These are phyloP conservation scores for Neonectria faginata DNA, from an alignment of 2,329 filamentous ascomycete genomes.

Conservation along the genomic window DNA sequence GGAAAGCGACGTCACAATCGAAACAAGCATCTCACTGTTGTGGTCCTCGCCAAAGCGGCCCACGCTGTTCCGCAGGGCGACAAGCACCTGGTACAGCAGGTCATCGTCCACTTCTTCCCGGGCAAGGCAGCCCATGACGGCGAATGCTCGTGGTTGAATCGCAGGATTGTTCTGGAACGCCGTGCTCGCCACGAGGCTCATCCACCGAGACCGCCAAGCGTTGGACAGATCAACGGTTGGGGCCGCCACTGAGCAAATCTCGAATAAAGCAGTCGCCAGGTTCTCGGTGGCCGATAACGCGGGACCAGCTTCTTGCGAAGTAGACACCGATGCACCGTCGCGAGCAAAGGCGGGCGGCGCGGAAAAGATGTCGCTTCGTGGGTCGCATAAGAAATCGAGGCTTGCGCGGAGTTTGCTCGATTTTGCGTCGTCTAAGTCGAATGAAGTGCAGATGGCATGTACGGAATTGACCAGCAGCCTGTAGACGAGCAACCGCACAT, in stretches of 20 bases:
- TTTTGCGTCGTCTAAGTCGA: conserved; percentile 69
- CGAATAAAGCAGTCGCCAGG: conserved; percentile 71
- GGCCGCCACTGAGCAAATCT: conserved; percentile 72
- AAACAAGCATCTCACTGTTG: conserved; percentile 75
- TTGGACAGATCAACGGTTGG: conserved; percentile 74
- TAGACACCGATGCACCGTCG: conserved; percentile 67
- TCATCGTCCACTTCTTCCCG: conserved; percentile 80
- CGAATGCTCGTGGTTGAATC: conserved; percentile 76
- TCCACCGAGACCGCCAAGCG: conserved; percentile 77
- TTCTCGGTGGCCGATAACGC: conserved; percentile 69
- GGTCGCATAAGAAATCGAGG: conserved; percentile 70
- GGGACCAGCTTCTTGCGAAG: conserved; percentile 64
- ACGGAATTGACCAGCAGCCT: conserved; percentile 74
- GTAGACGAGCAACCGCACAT: conserved; percentile 70
- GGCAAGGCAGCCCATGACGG: conserved; percentile 77
- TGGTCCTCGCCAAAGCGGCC: conserved; percentile 73
- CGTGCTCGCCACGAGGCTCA: conserved; percentile 78
- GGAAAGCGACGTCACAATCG: conserved; percentile 74
- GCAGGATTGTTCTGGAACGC: conserved; percentile 80
- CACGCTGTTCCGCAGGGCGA: conserved; percentile 74
- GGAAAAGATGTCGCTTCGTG: conserved; percentile 68
- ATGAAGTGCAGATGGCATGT: conserved; percentile 75
- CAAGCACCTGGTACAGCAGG: conserved; percentile 76
- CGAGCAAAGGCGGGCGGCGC: conserved; percentile 58
- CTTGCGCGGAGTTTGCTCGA: conserved; percentile 66